Percentiles rank a stretch among this genome's conserved stretches.
phyloP scores from a whole-genome alignment of 2,329 filamentous ascomycete species.

The Incumbomyces delicatus region DNA sequence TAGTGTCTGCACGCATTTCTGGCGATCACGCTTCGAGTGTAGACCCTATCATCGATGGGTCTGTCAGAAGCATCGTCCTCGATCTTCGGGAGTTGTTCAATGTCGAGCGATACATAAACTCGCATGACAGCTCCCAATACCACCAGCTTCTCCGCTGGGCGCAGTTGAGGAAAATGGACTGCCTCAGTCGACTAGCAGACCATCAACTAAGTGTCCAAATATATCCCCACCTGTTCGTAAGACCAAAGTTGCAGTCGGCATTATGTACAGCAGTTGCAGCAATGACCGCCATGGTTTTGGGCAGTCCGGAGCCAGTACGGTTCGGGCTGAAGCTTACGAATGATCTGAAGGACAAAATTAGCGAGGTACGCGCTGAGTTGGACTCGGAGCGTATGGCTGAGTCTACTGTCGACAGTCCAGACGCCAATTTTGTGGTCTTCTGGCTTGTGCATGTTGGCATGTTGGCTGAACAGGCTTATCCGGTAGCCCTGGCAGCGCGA shows the following conservation, averaged over 20 bases:
- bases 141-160: conserved; percentile 18
- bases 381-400: conserved; percentile 7
- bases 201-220: conserved; percentile 16
- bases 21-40: conserved; percentile 16
- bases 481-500: conserved; percentile 2
- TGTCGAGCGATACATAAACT: conserved; percentile 12
- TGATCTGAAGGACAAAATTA: conserved; percentile 8
- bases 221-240: conserved; percentile 16
- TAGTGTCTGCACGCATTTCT: conserved; percentile 15
- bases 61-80: conserved; percentile 13
- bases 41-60: conserved; percentile 15
- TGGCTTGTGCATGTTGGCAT: conserved; percentile 19
- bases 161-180: conserved; percentile 18
- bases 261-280: conserved; percentile 12
- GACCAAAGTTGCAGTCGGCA: conserved; percentile 14
- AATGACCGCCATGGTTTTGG: conserved; percentile 16
- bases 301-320: conserved; percentile 17
- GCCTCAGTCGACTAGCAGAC: conserved; percentile 17
- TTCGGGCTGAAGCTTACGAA: conserved; percentile 17
- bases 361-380: not conserved
- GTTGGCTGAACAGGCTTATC: conserved; percentile 16
- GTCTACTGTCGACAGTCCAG: conserved; percentile 7
- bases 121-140: conserved; percentile 13
- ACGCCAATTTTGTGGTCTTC: not conserved
- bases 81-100: conserved; percentile 19